Base-by-base conservation (phyloP, 164 flowering plant species). In the Amborella trichopoda region DNA sequence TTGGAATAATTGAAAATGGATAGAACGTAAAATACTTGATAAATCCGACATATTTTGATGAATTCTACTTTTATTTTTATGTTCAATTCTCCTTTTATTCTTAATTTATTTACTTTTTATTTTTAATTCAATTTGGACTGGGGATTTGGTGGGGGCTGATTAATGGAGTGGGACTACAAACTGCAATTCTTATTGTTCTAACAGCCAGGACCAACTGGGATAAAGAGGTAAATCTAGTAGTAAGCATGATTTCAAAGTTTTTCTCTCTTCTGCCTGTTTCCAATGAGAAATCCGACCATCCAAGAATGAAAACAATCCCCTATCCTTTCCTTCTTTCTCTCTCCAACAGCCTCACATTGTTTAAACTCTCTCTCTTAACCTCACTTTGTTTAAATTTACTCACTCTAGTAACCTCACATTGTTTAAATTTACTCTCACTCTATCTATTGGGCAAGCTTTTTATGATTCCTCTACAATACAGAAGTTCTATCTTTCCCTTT, bases 61-160 rank as follows among this genome's bases (percentile, higher is more conserved):
- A 37, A 21, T 2, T 1, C 3, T 37, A 37, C 10, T 37, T 13
- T 36, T 27, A 2, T 27, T 1, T 19, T 20, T 17, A 18, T 38
- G 20, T 12, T 23, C 8, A 37, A 11, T 32, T n/a, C 1, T 32
- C n/a, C 36, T 32, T 32, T 32, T n/a, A n/a, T n/a, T n/a, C n/a
- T n/a, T n/a, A n/a, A n/a, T n/a, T n/a, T n/a, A n/a, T n/a, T n/a
- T n/a, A n/a, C n/a, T n/a, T n/a, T n/a, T n/a, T n/a, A n/a, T n/a
- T n/a, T n/a, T n/a, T n/a, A n/a, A n/a, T n/a, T n/a, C n/a, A n/a
- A n/a, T 32, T 37, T 2, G 14, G 6, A 1, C 69, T 78, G 90
- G 90, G 90, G 0, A 78, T 81, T 49, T 81, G 90, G 90, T 78
- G 80, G 83, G 90, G 90, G 1, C 67, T 81, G 77, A 76, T 78